These are phyloP conservation scores for Coemansia pectinata DNA, from an alignment of 192 early-diverging fungal species.

Conservation along the genomic window DNA sequence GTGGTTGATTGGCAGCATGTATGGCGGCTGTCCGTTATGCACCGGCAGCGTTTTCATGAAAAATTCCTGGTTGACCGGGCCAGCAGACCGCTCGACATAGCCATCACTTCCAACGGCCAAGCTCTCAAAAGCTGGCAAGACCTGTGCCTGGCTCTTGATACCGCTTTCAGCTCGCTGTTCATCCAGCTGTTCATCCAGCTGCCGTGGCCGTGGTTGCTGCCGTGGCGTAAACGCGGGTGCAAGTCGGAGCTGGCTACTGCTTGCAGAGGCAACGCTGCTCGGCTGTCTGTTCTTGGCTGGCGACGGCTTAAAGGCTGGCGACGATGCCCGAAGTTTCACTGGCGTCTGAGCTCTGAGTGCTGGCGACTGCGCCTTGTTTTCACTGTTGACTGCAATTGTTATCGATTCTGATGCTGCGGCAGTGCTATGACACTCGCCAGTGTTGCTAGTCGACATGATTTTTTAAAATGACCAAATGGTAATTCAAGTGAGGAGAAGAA, in stretches of 20 bases:
- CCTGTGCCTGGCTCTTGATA: not conserved
- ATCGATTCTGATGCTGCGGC: not conserved
- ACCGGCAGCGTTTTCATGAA: conserved; percentile 14
- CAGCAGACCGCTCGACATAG: not conserved
- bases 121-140: conserved; percentile 1
- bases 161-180: not conserved
- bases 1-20: conserved; percentile 76
- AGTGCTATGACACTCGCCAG: not conserved
- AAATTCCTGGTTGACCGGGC: conserved; percentile 14
- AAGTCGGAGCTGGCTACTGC: conserved; percentile 11
- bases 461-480: not conserved
- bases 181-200: conserved; percentile 1
- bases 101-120: not conserved
- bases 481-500: not conserved
- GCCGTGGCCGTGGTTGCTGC: conserved; percentile 10
- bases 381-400: not conserved
- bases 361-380: conserved; percentile 4
- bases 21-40: conserved; percentile 30
- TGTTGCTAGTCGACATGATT: not conserved
- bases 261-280: not conserved
- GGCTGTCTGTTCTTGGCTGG: conserved; percentile 11
- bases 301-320: conserved; percentile 46
- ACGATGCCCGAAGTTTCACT: conserved; percentile 40
- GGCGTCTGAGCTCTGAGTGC: conserved; percentile 11
- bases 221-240: conserved; percentile 42